Evolutionary conservation across 768 basidiomycete species (phyloP), one percentile per base, ranked within the genome.

Genomic region (Fomitopsis pulvina): DNA sequence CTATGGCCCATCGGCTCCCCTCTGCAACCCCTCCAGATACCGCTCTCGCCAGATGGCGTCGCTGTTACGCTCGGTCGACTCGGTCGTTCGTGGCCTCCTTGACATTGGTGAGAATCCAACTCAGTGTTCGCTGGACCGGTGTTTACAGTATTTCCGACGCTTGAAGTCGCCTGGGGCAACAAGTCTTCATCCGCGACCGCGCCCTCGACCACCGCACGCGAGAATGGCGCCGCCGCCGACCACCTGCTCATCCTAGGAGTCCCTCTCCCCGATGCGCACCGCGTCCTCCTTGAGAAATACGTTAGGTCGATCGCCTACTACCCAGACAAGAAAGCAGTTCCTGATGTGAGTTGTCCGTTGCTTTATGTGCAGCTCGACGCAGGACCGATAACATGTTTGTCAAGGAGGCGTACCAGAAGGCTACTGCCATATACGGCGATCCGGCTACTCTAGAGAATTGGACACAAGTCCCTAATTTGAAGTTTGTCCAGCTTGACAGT

Each of bases 401-500:
- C 16, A 22, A 21, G 30, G 54, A 25, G 16, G 34, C 37, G 27
- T 37, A 47, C 26, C 34, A 37, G 3, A 46, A 34, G 3, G 50
- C 50, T 2, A 50, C 50, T 21, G 42, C 51, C 21, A 40, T 55
- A 2, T 51, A 48, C 50, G 50, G 50, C 9, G 29, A 41, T 14
- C 50, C 21, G 11, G 39, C 39, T 2, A 26, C 27, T 29, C 27
- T 55, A 3, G n/a, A 25, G 10, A 2, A 29, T 21, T 14, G 24
- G 10, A 22, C 16, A 16, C 41, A 49, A 34, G 50, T 45, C 5
- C 54, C 54, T 16, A 43, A 34, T n/a, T 30, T 55, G n/a, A 46
- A 45, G 41, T 48, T 52, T 29, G 39, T 55, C 22, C 54, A 55
- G 47, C 54, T 55, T 10, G 26, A 8, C 6, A 51, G 50, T n/a